Base-by-base conservation (phyloP, 1,284 basidiomycete species). In the Cryptococcus sp. region DNA sequence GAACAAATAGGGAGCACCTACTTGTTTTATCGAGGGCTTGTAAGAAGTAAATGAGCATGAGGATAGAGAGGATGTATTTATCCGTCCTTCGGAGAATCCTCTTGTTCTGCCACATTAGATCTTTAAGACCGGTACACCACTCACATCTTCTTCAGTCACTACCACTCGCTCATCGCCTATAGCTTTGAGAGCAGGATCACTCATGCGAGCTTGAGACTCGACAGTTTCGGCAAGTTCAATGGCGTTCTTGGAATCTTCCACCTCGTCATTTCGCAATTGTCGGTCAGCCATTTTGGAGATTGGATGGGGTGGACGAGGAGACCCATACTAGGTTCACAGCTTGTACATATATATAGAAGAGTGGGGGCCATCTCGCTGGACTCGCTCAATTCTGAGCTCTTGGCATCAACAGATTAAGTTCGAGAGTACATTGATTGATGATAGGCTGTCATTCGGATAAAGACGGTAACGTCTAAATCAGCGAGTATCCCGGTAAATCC, bases 21-120 rank as follows among this genome's bases (percentile, higher is more conserved):
- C 55, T 48, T 1, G 60, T 62, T 55, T 73, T 72, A 60, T 73
- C 71, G 25, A 72, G 55, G 43, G 69, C 69, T 46, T 72, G 69
- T 18, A 70, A 56, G 54, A 70, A 67, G 55, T 70, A 70, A 10
- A 70, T 64, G 64, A 66, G 69, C 46, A 66, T 59, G 34, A 71
- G 60, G 21, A 70, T 55, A 10, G 65, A 53, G n/a, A 68, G 52
- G 49, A 68, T 60, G 37, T 57, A 50, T 54, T 56, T 61, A 55
- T 69, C 66, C 7, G 63, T 67, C 54, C 58, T 56, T 43, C 59
- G 45, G 39, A 57, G 46, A 48, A 67, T 60, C 7, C 60, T 43
- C 7, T 48, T 32, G 43, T 63, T 59, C 63, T 65, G 32, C 4
- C 36, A 39, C 14, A 19, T 39, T 14, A 39, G 36, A 7, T 19